Percentiles rank a stretch among this genome's conserved stretches.
Conservation (phyloP, 2,329 filamentous ascomycete genomes). For the Sclerotiophoma versabilis region DNA sequence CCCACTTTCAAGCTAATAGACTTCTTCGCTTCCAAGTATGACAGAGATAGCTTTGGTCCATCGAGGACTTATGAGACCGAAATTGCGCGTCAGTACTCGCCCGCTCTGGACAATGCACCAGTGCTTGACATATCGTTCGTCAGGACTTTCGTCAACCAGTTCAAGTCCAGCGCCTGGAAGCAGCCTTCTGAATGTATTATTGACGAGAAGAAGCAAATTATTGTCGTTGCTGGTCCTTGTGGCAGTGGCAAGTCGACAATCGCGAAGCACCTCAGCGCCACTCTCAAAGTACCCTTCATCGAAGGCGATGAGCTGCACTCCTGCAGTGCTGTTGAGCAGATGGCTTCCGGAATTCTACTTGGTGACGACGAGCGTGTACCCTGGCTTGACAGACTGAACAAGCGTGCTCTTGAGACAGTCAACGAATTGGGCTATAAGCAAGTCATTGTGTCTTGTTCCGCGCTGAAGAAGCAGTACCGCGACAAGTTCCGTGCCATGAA, state of each 20-base stretch:
- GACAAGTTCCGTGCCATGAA: constrained; percentile 37
- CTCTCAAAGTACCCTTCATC: constrained; percentile 46
- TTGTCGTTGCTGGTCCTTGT: constrained; percentile 52
- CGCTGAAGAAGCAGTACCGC: constrained; percentile 46
- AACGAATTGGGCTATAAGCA: constrained; percentile 15
- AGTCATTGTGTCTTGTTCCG: constrained; percentile 52
- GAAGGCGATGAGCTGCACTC: constrained; percentile 53
- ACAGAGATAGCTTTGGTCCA: constrained; percentile 31
- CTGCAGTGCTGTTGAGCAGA: constrained; percentile 41
- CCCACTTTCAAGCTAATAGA: constrained; percentile 62
- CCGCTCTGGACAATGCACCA: constrained; percentile 24
- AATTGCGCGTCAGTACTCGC: constrained; percentile 23
- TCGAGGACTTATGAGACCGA: constrained; percentile 26
- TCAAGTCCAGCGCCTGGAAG: constrained; percentile 26
- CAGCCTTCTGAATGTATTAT: neutral
- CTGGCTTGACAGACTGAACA: constrained; percentile 33
- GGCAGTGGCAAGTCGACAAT: constrained; percentile 54
- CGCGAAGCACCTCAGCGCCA: constrained; percentile 38
- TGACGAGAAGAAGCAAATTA: constrained; percentile 27
- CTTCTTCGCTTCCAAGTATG: constrained; percentile 63
- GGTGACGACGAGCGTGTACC: constrained; percentile 40
- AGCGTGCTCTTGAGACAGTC: constrained; percentile 21
- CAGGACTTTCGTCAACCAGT: constrained; percentile 30
- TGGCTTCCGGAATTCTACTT: constrained; percentile 41
- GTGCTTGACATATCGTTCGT: constrained; percentile 24